Base-by-base conservation (phyloP, 176 grass and related monocot genomes). In the Phragmites australis region DNA sequence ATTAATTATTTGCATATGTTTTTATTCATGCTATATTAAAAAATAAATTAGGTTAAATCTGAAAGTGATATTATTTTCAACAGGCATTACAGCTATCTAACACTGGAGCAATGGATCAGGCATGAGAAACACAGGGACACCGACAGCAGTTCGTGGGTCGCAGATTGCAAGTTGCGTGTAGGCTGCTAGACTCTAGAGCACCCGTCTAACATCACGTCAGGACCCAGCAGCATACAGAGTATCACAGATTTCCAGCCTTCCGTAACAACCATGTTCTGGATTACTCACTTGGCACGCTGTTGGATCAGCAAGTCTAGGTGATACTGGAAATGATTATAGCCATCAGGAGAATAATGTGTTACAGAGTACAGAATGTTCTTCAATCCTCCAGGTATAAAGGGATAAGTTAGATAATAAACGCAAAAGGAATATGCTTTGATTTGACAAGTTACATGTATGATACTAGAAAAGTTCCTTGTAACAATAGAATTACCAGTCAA, bases 291-390 rank as follows among this genome's bases (percentile, higher is more conserved):
- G 68, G 34, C 44, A 32, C 18, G 8, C n/a, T 53, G 57, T 16
- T 27, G 57, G 43, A 69, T 27, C 39, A 34, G 60, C n/a, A 19
- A 8, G 74, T 48, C n/a, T 26, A 57, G 58, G 66, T 49, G 59
- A 40, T 32, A 57, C 19, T 15, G 31, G 31, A 50, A 64, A 81
- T 43, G 27, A 65, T 81, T 76, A 41, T 75, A 41, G 5, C 21
- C 21, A 45, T 37, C n/a, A 80, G 60, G 76, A 81, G 37, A 86
- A 85, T 78, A 71, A 72, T 78, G 67, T 77, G 65, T 77, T 81
- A 72, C 77, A 73, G 37, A 48, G 62, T 32, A 68, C 84, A 90
- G 21, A 54, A 73, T 57, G 78, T 53, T 44, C 50, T 59, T 72
- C 18, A 22, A 49, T 67, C 75, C 52, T 48, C 46, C 66, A 46